Conservation (phyloP, 2,329 filamentous ascomycete species). For the Beauveria varroae region DNA sequence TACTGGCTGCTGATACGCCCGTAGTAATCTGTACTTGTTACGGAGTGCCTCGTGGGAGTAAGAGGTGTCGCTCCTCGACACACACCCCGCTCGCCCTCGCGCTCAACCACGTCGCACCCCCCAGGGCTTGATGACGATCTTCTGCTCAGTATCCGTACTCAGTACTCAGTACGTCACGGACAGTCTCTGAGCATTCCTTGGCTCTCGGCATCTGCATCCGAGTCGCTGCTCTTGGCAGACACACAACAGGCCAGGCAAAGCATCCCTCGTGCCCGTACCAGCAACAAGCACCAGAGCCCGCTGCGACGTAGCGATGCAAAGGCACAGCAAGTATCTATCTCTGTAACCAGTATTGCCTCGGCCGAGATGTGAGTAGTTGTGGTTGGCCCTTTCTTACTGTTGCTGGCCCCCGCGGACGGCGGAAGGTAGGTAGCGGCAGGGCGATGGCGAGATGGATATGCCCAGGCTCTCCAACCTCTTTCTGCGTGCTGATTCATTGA, state of each 20-base stretch:
- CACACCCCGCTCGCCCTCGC: constrained; percentile 4
- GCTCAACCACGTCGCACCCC: neutral
- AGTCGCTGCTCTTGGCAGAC: constrained; percentile 8
- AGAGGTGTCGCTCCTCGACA: neutral
- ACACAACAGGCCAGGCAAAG: neutral
- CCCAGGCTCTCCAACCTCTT: too few relatives aligned
- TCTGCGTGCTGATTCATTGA: too few relatives aligned
- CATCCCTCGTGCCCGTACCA: neutral
- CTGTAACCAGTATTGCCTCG: neutral
- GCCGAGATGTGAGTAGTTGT: too few relatives aligned
- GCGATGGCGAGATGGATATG: too few relatives aligned
- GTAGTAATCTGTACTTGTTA: neutral
- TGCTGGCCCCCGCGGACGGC: neutral
- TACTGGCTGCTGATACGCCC: neutral
- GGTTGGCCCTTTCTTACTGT: neutral
- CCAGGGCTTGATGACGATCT: constrained; percentile 4
- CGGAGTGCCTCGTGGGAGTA: neutral
- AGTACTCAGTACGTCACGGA: constrained; percentile 3
- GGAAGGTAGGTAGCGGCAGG: too few relatives aligned
- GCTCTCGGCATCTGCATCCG: constrained; percentile 12
- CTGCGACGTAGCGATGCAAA: neutral
- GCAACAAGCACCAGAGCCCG: neutral
- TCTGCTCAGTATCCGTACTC: neutral
- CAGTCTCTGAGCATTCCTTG: constrained; percentile 7
- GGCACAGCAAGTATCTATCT: neutral